These are phyloP conservation scores for Suhomyces kilbournensis DNA, from an alignment of 805 yeast genomes.

Conservation along the genomic window DNA sequence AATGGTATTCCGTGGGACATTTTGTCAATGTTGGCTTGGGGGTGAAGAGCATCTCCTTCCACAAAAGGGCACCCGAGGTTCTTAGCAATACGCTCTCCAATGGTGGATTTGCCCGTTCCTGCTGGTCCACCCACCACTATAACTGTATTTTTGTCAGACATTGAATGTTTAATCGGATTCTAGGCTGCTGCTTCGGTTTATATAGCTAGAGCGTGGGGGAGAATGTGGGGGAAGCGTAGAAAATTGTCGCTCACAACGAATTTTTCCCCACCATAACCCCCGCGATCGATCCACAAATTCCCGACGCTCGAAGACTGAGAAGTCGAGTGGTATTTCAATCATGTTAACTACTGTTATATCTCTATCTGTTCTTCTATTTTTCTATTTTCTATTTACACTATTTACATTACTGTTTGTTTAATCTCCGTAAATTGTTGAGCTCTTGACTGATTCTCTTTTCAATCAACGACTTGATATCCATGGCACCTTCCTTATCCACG, in stretches of 20 bases:
- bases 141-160: constrained; percentile 23
- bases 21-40: constrained; percentile 66
- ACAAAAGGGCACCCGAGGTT: constrained; percentile 53
- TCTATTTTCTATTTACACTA: background rate
- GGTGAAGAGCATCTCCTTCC: constrained; percentile 87
- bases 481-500: constrained; percentile 72
- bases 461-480: constrained; percentile 62
- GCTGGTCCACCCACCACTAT: constrained; percentile 90
- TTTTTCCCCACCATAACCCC: background rate
- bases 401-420: constrained; percentile 12
- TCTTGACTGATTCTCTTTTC: constrained; percentile 60
- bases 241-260: background rate
- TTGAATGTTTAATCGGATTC: background rate
- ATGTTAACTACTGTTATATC: background rate
- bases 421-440: constrained; percentile 28
- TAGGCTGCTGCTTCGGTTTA: background rate
- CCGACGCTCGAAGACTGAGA: background rate
- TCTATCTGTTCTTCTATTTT: background rate
- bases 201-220: background rate
- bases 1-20: constrained; percentile 82
- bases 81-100: constrained; percentile 52
- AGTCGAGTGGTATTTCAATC: background rate
- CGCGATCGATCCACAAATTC: background rate
- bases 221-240: background rate
- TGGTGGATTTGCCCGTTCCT: constrained; percentile 90